Conservation (phyloP, 257 asterid genomes). For the Linaria vulgaris region DNA sequence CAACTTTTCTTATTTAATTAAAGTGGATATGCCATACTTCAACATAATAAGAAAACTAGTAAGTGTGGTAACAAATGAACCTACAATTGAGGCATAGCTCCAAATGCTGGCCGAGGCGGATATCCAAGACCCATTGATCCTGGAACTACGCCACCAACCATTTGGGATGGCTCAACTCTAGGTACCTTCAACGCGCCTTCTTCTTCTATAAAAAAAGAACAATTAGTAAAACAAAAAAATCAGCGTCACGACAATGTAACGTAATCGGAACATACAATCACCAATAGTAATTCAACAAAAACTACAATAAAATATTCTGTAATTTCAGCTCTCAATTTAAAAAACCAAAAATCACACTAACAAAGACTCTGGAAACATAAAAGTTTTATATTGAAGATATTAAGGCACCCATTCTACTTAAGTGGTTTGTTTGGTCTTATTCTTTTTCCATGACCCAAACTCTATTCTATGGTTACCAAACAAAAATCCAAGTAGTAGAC, state of each 20-base stretch:
- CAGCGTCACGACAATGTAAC: slow-evolving; percentile 15
- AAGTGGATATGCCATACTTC: background rate
- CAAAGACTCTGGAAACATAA: too few species aligned
- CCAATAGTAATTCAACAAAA: too few species aligned
- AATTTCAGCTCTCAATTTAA: too few species aligned
- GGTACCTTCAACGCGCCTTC: slow-evolving; percentile 69
- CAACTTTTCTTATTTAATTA: slow-evolving; percentile 4
- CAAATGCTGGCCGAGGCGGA: slow-evolving; percentile 57
- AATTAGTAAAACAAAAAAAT: slow-evolving; percentile 8
- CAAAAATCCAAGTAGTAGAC: too few species aligned
- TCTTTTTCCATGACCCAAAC: too few species aligned
- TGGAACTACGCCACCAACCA: slow-evolving; percentile 49
- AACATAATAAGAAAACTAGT: background rate
- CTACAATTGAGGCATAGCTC: slow-evolving; percentile 58
- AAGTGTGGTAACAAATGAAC: slow-evolving; percentile 17
- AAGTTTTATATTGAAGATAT: too few species aligned
- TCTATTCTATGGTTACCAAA: too few species aligned
- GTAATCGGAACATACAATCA: background rate
- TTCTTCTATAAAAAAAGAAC: slow-evolving; percentile 54
- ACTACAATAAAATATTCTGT: too few species aligned
- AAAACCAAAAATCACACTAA: too few species aligned
- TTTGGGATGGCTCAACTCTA: slow-evolving; percentile 67
- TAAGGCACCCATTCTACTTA: too few species aligned
- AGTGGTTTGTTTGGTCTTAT: too few species aligned
- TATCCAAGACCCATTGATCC: slow-evolving; percentile 51